phyloP scores from a whole-genome alignment of 345 rosid species.

The Melastoma malabathricum region DNA sequence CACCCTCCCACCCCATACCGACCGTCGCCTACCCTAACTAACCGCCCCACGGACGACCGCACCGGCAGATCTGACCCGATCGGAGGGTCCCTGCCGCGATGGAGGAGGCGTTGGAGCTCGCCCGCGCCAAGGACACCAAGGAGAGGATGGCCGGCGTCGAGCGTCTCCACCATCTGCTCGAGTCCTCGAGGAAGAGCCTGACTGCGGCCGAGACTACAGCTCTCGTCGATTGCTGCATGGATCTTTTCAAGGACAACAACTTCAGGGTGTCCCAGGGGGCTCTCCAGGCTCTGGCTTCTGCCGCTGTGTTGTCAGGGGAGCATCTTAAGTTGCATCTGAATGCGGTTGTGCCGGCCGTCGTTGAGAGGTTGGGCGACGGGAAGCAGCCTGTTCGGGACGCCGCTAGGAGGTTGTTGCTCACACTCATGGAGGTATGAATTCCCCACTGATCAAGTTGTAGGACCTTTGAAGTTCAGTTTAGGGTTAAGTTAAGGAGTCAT shows the following conservation, averaged over 20 bases:
- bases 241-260: slow-evolving; percentile 93
- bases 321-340: slow-evolving; percentile 88
- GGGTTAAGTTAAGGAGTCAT: too few relatives aligned
- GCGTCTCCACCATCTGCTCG: slow-evolving; percentile 76
- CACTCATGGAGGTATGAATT: slow-evolving; percentile 90
- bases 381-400: slow-evolving; percentile 97
- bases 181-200: slow-evolving; percentile 69
- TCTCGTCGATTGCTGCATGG: slow-evolving; percentile 85
- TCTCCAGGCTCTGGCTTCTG: slow-evolving; percentile 90
- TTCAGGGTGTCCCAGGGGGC: slow-evolving; percentile 91
- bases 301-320: slow-evolving; percentile 92
- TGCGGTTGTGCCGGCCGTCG: slow-evolving; percentile 86
- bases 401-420: slow-evolving; percentile 78
- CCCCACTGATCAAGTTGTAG: neutral
- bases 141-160: slow-evolving; percentile 99
- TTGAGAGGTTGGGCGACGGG: slow-evolving; percentile 77
- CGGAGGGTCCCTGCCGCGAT: slow-evolving; percentile 20
- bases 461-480: too few relatives aligned
- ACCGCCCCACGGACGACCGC: neutral
- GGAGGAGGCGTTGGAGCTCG: slow-evolving; percentile 97
- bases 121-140: slow-evolving; percentile 95
- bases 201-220: slow-evolving; percentile 62
- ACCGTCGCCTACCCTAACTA: too few relatives aligned
- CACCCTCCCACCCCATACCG: too few relatives aligned
- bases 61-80: slow-evolving; percentile 33